A percentile compares a stretch with the other conserved stretches of the same genome.
These are phyloP conservation scores for Chlamydomonas incerta DNA, from an alignment of 139 green algal genomes.

Conservation along the genomic window DNA sequence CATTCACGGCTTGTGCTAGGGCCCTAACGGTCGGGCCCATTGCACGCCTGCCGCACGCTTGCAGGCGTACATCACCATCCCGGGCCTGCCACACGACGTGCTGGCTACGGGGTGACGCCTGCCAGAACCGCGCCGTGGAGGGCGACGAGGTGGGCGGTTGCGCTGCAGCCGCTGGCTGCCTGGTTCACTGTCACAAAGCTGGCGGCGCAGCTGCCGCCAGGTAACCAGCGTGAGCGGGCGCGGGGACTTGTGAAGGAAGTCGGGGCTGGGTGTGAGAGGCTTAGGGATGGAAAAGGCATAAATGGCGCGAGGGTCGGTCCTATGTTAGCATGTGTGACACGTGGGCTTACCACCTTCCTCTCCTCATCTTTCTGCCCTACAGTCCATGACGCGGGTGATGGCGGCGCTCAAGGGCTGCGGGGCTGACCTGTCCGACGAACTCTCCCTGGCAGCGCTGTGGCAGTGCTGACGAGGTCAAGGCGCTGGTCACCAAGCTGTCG, in stretches of 20 bases:
- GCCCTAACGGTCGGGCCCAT: too few relatives aligned
- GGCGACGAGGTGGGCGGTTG: constrained; percentile 88
- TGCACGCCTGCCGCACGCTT: too few relatives aligned
- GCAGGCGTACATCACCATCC: constrained; percentile 74
- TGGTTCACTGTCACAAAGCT: constrained; percentile 54
- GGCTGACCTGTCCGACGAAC: not conserved
- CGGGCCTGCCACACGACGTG: constrained; percentile 75
- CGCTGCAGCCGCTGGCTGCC: constrained; percentile 60
- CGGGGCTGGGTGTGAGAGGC: not conserved
- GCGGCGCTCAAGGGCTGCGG: too few relatives aligned
- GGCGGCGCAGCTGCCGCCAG: constrained; percentile 21
- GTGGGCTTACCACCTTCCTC: too few relatives aligned
- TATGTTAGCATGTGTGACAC: too few relatives aligned
- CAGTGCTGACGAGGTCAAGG: not conserved
- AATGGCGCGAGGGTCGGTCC: too few relatives aligned
- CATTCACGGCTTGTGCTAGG: too few relatives aligned
- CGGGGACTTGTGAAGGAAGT: too few relatives aligned
- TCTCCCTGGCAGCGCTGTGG: not conserved
- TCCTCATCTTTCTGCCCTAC: too few relatives aligned
- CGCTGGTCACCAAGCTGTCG: not conserved
- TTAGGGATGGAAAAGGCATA: too few relatives aligned
- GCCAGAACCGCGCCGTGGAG: constrained; percentile 75
- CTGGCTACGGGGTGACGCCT: constrained; percentile 55
- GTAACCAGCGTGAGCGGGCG: not conserved
- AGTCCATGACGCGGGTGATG: too few relatives aligned